Evolutionary conservation across 331 rosid genomes (phyloP), one percentile per base, ranked within the genome.

Genomic region (Acacia concinna): DNA sequence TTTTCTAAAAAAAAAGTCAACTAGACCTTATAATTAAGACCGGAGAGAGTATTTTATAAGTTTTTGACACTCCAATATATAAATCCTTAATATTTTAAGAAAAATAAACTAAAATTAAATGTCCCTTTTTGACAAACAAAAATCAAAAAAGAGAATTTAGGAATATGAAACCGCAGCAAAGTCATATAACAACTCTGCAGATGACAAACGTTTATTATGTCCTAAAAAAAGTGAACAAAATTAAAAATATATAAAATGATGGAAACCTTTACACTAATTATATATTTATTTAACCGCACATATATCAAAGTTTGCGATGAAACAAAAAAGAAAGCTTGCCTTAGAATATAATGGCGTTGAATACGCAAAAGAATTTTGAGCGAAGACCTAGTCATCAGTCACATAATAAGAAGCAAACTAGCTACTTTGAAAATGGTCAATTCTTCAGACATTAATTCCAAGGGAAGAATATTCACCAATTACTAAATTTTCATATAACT

Each of bases 301-400:
- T 62, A 2, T 1, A 28, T n/a, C 15, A 17, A 65, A 20, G 23
- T 15, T n/a, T 20, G 49, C 31, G 6, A 38, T 2, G 46, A 20
- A 67, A 37, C 25, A 37, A 67, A 38, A 11, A 23, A 67, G 4
- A 23, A 51, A 54, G 51, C 12, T 38, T 11, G 51, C 32, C 51
- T 6, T 52, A 52, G 60, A 52, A 7, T 52, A 52, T 27, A 52
- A 7, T 27, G 14, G 31, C 10, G 15, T 56, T 56, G 63, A 56
- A 56, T 56, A 3, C 31, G 6, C 67, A 12, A 4, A 9, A 34
- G 44, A 64, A 21, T 13, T 13, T 21, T 23, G 4, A 40, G n/a
- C 14, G 34, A 28, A 25, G 73, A 68, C 73, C 54, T 13, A 68
- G 35, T 68, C 73, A 68, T 68, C 73, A 68, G 54, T 68, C 73